These are phyloP conservation scores for Pestalotiopsis sp. DNA, from an alignment of 2,329 filamentous ascomycete genomes.

Conservation along the genomic window DNA sequence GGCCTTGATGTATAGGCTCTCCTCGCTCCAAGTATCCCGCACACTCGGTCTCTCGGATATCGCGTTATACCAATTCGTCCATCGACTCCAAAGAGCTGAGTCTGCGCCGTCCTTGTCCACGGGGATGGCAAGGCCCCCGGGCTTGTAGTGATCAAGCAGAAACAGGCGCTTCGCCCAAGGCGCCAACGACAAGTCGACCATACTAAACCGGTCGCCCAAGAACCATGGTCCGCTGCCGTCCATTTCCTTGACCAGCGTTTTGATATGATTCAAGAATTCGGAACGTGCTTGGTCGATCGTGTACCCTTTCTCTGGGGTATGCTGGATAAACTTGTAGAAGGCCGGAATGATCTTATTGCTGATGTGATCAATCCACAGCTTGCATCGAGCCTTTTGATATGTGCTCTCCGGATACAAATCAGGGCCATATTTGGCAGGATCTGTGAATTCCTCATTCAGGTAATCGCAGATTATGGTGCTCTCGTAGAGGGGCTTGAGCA, in stretches of 20 bases:
- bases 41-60: slow-evolving; percentile 64
- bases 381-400: slow-evolving; percentile 66
- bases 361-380: slow-evolving; percentile 77
- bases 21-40: slow-evolving; percentile 68
- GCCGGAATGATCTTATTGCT: slow-evolving; percentile 67
- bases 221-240: slow-evolving; percentile 67
- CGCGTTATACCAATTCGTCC: slow-evolving; percentile 65
- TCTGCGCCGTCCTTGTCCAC: slow-evolving; percentile 40
- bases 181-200: slow-evolving; percentile 72
- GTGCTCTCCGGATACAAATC: slow-evolving; percentile 61
- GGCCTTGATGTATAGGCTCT: slow-evolving; percentile 67
- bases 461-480: slow-evolving; percentile 76
- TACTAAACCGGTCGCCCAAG: slow-evolving; percentile 60
- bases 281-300: slow-evolving; percentile 55
- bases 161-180: slow-evolving; percentile 76
- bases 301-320: slow-evolving; percentile 51
- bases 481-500: slow-evolving; percentile 68
- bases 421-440: slow-evolving; percentile 41
- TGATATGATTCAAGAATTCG: slow-evolving; percentile 62
- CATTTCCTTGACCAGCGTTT: slow-evolving; percentile 66
- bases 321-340: slow-evolving; percentile 67
- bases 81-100: slow-evolving; percentile 64
- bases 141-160: slow-evolving; percentile 76
- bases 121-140: slow-evolving; percentile 52
- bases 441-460: slow-evolving; percentile 70